phyloP scores from a whole-genome alignment of 768 basidiomycete species.

The Phlebiopsis gigantea region DNA sequence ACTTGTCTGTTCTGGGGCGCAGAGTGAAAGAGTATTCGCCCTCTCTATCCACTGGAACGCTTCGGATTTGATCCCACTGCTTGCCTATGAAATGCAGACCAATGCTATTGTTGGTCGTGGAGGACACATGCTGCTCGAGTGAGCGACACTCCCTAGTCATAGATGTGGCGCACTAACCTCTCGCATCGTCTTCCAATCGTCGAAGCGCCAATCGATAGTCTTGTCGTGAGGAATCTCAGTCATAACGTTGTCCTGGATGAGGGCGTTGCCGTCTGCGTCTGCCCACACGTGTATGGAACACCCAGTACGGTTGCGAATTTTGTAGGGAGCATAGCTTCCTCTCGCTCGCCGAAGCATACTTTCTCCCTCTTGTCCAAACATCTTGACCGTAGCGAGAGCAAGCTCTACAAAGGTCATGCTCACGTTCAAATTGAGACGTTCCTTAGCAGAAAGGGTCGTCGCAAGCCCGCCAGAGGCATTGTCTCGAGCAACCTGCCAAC shows the following conservation, averaged over 20 bases:
- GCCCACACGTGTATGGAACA: slow-evolving; percentile 83
- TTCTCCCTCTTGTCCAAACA: slow-evolving; percentile 73
- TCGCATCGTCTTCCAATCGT: slow-evolving; percentile 91
- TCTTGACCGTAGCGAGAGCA: slow-evolving; percentile 63
- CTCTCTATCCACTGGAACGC: slow-evolving; percentile 89
- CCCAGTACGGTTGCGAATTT: slow-evolving; percentile 87
- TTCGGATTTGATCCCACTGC: slow-evolving; percentile 83
- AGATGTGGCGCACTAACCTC: slow-evolving; percentile 52
- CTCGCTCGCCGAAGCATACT: slow-evolving; percentile 69
- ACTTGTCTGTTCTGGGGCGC: slow-evolving; percentile 72
- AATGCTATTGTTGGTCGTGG: slow-evolving; percentile 74
- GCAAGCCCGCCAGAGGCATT: slow-evolving; percentile 45
- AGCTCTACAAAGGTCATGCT: slow-evolving; percentile 89
- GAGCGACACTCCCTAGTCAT: neutral
- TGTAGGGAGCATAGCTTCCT: slow-evolving; percentile 90
- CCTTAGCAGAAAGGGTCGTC: slow-evolving; percentile 63
- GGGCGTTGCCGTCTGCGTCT: slow-evolving; percentile 55
- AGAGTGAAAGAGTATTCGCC: slow-evolving; percentile 87
- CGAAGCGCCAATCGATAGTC: slow-evolving; percentile 91
- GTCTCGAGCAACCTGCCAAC: slow-evolving; percentile 48
- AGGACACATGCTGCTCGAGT: slow-evolving; percentile 33
- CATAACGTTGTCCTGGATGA: slow-evolving; percentile 41
- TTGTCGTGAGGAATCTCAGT: slow-evolving; percentile 69
- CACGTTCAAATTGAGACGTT: slow-evolving; percentile 86
- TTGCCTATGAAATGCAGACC: slow-evolving; percentile 81